These are phyloP conservation scores for Limonomyces culmigenus DNA, from an alignment of 1,284 basidiomycete genomes.

Conservation along the genomic window DNA sequence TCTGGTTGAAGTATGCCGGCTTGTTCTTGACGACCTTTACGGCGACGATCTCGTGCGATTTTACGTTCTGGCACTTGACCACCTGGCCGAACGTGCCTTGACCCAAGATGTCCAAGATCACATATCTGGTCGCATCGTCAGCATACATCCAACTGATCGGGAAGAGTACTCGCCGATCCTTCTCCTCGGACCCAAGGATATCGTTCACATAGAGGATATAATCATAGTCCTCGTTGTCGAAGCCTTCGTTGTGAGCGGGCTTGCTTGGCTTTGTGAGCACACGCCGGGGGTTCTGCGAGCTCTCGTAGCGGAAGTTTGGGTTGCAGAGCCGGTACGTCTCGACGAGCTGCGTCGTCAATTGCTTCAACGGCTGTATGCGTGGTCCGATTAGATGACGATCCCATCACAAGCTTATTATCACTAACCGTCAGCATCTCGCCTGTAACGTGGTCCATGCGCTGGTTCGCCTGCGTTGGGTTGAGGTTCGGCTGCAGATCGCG, in stretches of 20 bases:
- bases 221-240: conserved; percentile 94
- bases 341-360: conserved; percentile 72
- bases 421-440: conserved; percentile 50
- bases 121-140: too few relatives aligned
- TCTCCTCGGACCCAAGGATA: conserved; percentile 79
- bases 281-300: conserved; percentile 79
- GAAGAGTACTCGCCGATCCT: conserved; percentile 19
- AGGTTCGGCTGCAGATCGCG: conserved; percentile 57
- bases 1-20: conserved; percentile 97
- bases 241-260: conserved; percentile 84
- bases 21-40: conserved; percentile 99
- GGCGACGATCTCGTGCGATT: conserved; percentile 94
- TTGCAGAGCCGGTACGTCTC: conserved; percentile 90
- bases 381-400: too few relatives aligned
- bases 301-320: conserved; percentile 84
- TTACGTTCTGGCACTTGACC: conserved; percentile 99
- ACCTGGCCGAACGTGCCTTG: conserved; percentile 99
- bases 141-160: too few relatives aligned
- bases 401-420: too few relatives aligned
- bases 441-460: conserved; percentile 42
- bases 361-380: conserved; percentile 72
- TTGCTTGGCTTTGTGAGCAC: conserved; percentile 95
- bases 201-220: conserved; percentile 97
- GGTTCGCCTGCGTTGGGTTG: conserved; percentile 35
- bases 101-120: conserved; percentile 95